A percentile compares a stretch with the other conserved stretches of the same genome.
Evolutionary conservation across 1,284 basidiomycete genomes (phyloP).

Genomic region (Cronartium quercuum): DNA sequence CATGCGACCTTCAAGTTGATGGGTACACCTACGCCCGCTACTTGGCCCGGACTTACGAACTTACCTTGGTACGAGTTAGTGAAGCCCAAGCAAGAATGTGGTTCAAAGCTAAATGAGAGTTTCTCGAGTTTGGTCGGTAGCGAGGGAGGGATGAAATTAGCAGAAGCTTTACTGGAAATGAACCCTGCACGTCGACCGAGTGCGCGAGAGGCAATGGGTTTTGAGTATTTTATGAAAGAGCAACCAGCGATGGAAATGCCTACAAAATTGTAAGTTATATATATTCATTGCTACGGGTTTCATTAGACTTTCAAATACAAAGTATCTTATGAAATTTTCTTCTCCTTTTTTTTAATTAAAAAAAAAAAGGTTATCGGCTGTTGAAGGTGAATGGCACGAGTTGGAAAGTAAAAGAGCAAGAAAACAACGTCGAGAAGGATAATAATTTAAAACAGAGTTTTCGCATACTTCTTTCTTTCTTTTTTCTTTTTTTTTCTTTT

Average conservation of each 20-base stretch:
- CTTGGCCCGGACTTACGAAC: slow-evolving; percentile 74
- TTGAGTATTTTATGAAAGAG: slow-evolving; percentile 44
- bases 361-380: slow-evolving; percentile 41
- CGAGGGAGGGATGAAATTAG: slow-evolving; percentile 44
- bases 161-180: slow-evolving; percentile 44
- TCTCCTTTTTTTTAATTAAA: not conserved
- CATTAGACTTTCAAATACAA: not conserved
- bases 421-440: slow-evolving; percentile 10
- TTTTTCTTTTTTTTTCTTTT: too few species aligned
- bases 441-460: not conserved
- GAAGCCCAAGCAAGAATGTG: slow-evolving; percentile 68
- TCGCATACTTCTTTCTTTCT: not conserved
- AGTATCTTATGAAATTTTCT: not conserved
- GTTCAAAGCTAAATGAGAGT: slow-evolving; percentile 66
- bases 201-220: slow-evolving; percentile 43
- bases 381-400: slow-evolving; percentile 50
- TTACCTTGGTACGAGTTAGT: slow-evolving; percentile 99
- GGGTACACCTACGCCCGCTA: slow-evolving; percentile 74
- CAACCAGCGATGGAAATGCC: slow-evolving; percentile 45
- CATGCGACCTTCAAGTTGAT: slow-evolving; percentile 84
- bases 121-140: slow-evolving; percentile 52
- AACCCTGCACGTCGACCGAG: slow-evolving; percentile 44
- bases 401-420: slow-evolving; percentile 43
- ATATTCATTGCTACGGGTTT: not conserved
- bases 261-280: slow-evolving; percentile 29